A percentile compares a stretch with the other conserved stretches of the same genome.
Conservation (phyloP, 306 rosid genomes). For the Citrullus colocynthis region DNA sequence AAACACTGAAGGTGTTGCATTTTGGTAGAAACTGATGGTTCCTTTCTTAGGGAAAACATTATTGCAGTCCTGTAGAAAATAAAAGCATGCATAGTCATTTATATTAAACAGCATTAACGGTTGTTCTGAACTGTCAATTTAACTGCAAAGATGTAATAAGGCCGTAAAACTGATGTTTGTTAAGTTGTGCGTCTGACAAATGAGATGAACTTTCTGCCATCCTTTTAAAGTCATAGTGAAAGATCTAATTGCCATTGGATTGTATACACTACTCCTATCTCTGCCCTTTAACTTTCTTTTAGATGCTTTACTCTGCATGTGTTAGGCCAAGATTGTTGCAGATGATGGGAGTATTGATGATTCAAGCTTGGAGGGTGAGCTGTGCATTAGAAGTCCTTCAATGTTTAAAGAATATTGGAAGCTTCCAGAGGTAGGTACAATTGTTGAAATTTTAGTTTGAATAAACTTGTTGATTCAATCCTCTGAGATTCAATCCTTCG, state of each 20-base stretch:
- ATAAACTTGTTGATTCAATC: too few species aligned
- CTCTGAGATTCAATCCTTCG: too few species aligned
- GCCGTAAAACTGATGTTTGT: neutral
- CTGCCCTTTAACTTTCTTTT: neutral
- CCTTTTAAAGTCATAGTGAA: neutral
- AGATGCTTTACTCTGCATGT: constrained; percentile 1
- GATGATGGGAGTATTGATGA: constrained; percentile 33
- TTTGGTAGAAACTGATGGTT: neutral
- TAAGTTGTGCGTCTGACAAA: neutral
- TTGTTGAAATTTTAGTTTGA: neutral
- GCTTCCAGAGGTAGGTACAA: constrained; percentile 51
- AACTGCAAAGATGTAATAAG: neutral
- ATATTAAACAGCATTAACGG: neutral
- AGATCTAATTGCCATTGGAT: neutral
- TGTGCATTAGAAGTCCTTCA: constrained; percentile 76
- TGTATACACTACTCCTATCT: neutral
- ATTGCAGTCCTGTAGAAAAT: neutral
- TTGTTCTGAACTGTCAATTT: neutral
- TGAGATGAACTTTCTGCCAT: neutral
- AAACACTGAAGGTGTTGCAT: neutral
- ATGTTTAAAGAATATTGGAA: constrained; percentile 87
- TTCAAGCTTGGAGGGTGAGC: constrained; percentile 42
- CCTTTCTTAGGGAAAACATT: neutral
- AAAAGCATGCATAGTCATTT: neutral
- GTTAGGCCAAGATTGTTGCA: constrained; percentile 52